Conservation (phyloP, 768 basidiomycete species). For the Trametopsis cervina region DNA sequence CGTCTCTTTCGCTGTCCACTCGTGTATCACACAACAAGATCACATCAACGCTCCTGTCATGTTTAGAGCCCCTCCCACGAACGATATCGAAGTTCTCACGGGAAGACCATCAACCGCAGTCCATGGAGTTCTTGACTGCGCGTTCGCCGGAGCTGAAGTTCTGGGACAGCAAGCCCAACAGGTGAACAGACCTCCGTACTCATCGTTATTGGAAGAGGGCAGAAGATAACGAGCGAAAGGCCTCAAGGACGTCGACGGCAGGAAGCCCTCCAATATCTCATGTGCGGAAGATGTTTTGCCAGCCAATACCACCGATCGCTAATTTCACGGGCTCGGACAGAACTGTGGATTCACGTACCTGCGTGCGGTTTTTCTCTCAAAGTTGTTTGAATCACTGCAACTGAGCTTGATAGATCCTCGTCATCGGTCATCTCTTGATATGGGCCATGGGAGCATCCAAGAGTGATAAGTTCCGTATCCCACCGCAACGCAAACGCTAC, state of each 20-base stretch:
- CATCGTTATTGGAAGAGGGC: constrained; percentile 10
- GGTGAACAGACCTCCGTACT: constrained; percentile 4
- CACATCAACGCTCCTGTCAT: constrained; percentile 13
- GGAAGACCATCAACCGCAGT: constrained; percentile 2
- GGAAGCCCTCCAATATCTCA: constrained; percentile 12
- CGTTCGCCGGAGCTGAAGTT: constrained; percentile 10
- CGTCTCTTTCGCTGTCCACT: not conserved
- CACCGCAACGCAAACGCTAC: not conserved
- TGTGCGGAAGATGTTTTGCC: constrained; percentile 15
- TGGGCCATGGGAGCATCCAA: not conserved
- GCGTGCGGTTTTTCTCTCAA: not conserved
- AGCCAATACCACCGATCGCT: not conserved
- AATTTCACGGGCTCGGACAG: constrained; percentile 5
- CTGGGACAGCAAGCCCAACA: constrained; percentile 10
- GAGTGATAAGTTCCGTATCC: not conserved
- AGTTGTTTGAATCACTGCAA: constrained; percentile 1
- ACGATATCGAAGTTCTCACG: constrained; percentile 11
- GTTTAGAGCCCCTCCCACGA: constrained; percentile 9
- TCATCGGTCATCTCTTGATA: constrained; percentile 1
- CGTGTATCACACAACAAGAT: constrained; percentile 5
- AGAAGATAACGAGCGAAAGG: not conserved
- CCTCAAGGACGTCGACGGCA: not conserved
- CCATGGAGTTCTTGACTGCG: constrained; percentile 8
- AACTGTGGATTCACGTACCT: not conserved
- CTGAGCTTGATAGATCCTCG: constrained; percentile 1